phyloP scores from a whole-genome alignment of 306 rosid species.

The Dryas drummondii region DNA sequence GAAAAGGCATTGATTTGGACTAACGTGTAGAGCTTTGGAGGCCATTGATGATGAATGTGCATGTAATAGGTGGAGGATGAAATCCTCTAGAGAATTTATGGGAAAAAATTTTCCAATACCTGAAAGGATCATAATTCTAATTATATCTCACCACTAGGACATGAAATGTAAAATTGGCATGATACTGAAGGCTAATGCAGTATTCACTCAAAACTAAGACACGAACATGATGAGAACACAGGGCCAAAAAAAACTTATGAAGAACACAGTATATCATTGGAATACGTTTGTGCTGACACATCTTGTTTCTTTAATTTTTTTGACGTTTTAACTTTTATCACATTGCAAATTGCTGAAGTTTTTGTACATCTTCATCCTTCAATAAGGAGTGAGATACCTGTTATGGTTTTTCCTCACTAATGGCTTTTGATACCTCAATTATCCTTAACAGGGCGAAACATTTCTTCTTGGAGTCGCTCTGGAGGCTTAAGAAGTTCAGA shows the following conservation, averaged over 20 bases:
- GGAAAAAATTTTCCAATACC: background rate
- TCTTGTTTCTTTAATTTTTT: background rate
- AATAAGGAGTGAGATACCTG: constrained; percentile 20
- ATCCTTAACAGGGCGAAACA: constrained; percentile 54
- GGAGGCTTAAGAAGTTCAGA: constrained; percentile 69
- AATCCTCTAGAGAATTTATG: background rate
- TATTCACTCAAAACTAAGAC: background rate
- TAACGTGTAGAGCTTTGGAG: background rate
- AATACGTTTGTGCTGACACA: background rate
- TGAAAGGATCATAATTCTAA: background rate
- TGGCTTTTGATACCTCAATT: constrained; percentile 27
- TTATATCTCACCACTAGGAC: background rate
- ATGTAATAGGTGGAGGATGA: background rate
- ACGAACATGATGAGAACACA: background rate
- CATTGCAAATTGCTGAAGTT: background rate
- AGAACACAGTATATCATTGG: background rate
- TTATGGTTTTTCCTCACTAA: constrained; percentile 3
- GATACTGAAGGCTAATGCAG: background rate
- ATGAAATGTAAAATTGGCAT: background rate
- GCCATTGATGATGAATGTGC: background rate
- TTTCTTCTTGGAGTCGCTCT: constrained; percentile 53
- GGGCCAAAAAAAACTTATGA: background rate
- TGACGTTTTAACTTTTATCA: background rate
- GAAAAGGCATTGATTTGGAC: background rate
- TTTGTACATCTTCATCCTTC: background rate